phyloP scores from a whole-genome alignment of 495 filamentous ascomycete species.

The Tuber calosporum region DNA sequence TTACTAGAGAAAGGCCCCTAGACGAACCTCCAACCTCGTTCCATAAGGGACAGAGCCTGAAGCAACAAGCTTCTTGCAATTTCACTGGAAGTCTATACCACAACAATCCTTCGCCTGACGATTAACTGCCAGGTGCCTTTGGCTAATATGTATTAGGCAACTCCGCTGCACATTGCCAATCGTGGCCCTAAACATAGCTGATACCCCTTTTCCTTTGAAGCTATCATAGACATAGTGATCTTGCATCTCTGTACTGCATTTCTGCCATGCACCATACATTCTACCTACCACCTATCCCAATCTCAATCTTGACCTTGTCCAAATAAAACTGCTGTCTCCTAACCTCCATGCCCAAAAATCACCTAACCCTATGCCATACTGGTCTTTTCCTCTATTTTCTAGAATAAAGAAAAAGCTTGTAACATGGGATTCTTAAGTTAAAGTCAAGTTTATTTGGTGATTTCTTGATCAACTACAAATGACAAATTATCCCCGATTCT shows the following conservation, averaged over 20 bases:
- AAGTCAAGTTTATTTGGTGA: neutral
- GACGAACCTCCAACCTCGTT: too few relatives aligned
- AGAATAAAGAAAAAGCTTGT: neutral
- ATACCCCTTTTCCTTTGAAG: too few relatives aligned
- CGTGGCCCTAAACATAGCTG: too few relatives aligned
- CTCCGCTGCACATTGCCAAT: too few relatives aligned
- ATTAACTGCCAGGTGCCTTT: too few relatives aligned
- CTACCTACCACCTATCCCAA: neutral
- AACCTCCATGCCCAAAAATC: neutral
- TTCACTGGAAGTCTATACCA: too few relatives aligned
- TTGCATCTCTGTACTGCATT: neutral
- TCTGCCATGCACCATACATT: neutral
- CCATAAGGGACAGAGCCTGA: too few relatives aligned
- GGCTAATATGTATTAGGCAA: too few relatives aligned
- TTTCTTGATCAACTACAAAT: neutral
- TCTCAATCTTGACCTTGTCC: slow-evolving; percentile 6
- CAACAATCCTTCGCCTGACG: too few relatives aligned
- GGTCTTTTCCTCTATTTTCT: neutral
- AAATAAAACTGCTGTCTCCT: neutral
- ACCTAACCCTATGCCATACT: neutral
- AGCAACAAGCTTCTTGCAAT: too few relatives aligned
- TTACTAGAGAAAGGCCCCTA: too few relatives aligned
- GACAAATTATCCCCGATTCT: neutral
- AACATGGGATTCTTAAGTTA: neutral
- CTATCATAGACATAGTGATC: too few relatives aligned